These are phyloP conservation scores for Aegle marmelos DNA, from an alignment of 345 rosid species.

Conservation along the genomic window DNA sequence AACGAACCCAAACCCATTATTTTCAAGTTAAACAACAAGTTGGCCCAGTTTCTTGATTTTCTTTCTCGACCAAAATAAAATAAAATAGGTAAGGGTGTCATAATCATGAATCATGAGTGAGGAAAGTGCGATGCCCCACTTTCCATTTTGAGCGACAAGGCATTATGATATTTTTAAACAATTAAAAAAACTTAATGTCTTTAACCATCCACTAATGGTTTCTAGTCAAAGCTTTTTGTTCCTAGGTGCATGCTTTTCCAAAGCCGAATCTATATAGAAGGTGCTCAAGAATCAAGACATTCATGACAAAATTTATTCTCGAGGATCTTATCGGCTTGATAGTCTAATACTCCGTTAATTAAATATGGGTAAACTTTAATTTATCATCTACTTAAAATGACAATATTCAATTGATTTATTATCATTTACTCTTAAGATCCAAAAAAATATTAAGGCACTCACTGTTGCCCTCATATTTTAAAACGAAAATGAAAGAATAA, in stretches of 20 bases:
- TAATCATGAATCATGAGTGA: not conserved
- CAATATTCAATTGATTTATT: too few species aligned
- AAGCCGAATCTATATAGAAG: too few species aligned
- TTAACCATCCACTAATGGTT: not conserved
- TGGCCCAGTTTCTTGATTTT: not conserved
- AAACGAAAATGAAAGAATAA: too few species aligned
- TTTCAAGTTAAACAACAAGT: not conserved
- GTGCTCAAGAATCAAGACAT: not conserved
- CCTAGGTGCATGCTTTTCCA: not conserved
- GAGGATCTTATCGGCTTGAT: not conserved
- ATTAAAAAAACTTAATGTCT: not conserved
- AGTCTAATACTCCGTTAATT: not conserved
- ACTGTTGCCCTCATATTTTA: too few species aligned
- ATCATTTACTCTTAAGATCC: too few species aligned
- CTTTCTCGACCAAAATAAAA: not conserved
- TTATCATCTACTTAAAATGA: too few species aligned
- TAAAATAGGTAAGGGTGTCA: too few species aligned
- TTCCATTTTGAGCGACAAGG: not conserved
- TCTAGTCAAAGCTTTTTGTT: not conserved
- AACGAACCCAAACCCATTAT: too few species aligned
- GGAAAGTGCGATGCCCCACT: not conserved
- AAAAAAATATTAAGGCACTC: too few species aligned
- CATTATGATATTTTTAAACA: not conserved
- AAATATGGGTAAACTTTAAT: too few species aligned
- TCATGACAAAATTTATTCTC: not conserved